A percentile compares a stretch with the other conserved stretches of the same genome.
Evolutionary conservation across 805 yeast species (phyloP).

Genomic region (Ogataea naganishii): DNA sequence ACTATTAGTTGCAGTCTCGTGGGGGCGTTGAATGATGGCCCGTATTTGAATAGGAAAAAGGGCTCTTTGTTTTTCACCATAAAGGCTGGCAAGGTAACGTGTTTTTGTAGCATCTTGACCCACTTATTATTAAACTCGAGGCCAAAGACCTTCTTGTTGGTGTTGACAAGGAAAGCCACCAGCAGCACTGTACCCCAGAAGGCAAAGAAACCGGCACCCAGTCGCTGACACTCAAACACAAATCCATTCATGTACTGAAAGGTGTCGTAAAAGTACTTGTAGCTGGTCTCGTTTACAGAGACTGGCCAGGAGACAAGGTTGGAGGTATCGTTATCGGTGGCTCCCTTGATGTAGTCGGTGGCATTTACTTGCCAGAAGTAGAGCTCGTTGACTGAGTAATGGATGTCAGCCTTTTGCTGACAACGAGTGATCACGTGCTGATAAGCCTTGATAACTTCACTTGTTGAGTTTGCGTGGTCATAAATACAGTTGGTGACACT

Average conservation of each 20-base stretch:
- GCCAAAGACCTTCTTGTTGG: slow-evolving; percentile 2
- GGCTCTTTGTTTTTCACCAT: slow-evolving; percentile 3
- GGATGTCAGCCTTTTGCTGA: slow-evolving; percentile 22
- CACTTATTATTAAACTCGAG: slow-evolving; percentile 7
- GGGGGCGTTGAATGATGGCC: slow-evolving; percentile 6
- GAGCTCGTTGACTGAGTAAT: slow-evolving; percentile 26
- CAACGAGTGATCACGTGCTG: slow-evolving; percentile 29
- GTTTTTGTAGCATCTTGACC: slow-evolving; percentile 1
- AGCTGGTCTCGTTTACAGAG: slow-evolving; percentile 21
- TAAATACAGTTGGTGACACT: slow-evolving; percentile 34
- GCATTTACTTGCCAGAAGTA: slow-evolving; percentile 23
- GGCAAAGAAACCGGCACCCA: slow-evolving; percentile 37
- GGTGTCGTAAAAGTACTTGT: slow-evolving; percentile 23
- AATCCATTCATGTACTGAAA: slow-evolving; percentile 29
- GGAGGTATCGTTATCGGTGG: slow-evolving; percentile 16
- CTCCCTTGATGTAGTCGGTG: slow-evolving; percentile 22
- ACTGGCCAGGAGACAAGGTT: slow-evolving; percentile 23
- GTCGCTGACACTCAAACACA: slow-evolving; percentile 28
- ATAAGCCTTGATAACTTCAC: slow-evolving; percentile 28
- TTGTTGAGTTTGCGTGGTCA: slow-evolving; percentile 20
- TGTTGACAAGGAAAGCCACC: slow-evolving; percentile 23
- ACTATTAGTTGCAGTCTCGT: slow-evolving; percentile 17
- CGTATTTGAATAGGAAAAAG: not conserved
- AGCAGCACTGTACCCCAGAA: slow-evolving; percentile 29
- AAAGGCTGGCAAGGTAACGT: slow-evolving; percentile 3